Evolutionary conservation across 1,284 basidiomycete species (phyloP).

Genomic region (Vanrija sp.): DNA sequence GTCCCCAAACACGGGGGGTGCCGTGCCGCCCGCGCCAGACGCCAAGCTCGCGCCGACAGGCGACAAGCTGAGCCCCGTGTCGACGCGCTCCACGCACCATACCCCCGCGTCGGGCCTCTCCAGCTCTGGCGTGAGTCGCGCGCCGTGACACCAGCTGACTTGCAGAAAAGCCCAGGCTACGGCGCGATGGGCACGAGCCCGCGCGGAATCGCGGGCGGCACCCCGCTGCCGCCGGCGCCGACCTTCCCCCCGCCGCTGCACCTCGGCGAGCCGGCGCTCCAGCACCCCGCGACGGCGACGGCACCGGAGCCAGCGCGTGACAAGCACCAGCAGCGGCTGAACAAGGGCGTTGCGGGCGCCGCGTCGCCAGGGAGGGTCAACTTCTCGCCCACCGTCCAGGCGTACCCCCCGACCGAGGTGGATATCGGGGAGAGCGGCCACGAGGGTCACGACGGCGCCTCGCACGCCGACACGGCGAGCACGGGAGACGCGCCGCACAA

Average conservation of each 20-base stretch:
- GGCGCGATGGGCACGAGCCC: slow-evolving; percentile 36
- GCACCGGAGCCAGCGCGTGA: not conserved
- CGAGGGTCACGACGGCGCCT: not conserved
- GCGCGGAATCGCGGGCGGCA: slow-evolving; percentile 11
- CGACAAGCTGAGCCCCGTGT: too few species aligned
- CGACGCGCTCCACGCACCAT: not conserved
- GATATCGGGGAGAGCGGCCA: not conserved
- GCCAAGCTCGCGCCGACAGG: not conserved
- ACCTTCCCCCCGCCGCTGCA: slow-evolving; percentile 37
- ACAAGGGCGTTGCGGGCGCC: not conserved
- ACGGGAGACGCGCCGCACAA: not conserved
- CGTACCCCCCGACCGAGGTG: not conserved
- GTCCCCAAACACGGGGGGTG: not conserved
- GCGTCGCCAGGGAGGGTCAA: slow-evolving; percentile 2
- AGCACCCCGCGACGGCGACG: not conserved
- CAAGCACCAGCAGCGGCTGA: not conserved
- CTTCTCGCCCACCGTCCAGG: slow-evolving; percentile 6
- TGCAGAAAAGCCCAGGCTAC: slow-evolving; percentile 13
- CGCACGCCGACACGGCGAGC: not conserved
- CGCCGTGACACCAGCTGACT: not conserved
- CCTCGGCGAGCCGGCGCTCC: slow-evolving; percentile 28
- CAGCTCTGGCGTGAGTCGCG: not conserved
- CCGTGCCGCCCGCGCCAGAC: too few species aligned
- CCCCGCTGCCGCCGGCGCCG: not conserved
- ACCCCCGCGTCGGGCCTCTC: not conserved